Base-by-base conservation (phyloP, 331 rosid genomes). In the Arachis monticola region DNA sequence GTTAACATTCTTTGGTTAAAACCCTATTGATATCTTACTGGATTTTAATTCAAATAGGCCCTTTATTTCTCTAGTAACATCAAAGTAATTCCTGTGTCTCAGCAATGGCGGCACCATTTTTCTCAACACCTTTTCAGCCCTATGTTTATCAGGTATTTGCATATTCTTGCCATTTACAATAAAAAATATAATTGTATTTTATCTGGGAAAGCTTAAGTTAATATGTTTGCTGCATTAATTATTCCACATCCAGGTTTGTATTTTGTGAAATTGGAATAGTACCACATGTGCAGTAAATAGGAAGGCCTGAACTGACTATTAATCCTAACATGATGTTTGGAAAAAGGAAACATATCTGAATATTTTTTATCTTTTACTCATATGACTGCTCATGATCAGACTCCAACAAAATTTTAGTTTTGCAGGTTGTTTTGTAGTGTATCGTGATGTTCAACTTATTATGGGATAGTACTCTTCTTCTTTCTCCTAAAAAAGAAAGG, bases 121-220 rank as follows among this genome's bases (percentile, higher is more conserved):
- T 95, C 92, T 92, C 99, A 5, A 92, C 99, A 59, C 97, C 99
- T 63, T 86, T 95, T 80, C 99, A 95, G 82, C 99, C 99, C 41
- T 95, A 85, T 73, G 91, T 95, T 72, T 95, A 95, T 80, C 99
- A 95, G 97, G 99, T 95, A 66, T 67, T 73, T 68, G 38, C 75
- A 58, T 41, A 74, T 64, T 68, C 14, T 61, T 35, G 46, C 35
- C 17, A 48, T 78, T 42, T 48, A 32, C 7, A 45, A 17, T 27
- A 69, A 10, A 48, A 10, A 11, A 14, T 45, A 27, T 5, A 3
- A 42, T 64, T 35, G 11, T 9, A 27, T 10, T 47, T 10, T 41
- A 45, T 69, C 73, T 63, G 65, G 68, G 17, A 79, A 47, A 44
- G 45, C 56, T 64, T 48, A 61, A 67, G 44, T 45, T 60, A 7